These are phyloP conservation scores for Debaryomyces castellii DNA, from an alignment of 805 yeast genomes.

Conservation along the genomic window DNA sequence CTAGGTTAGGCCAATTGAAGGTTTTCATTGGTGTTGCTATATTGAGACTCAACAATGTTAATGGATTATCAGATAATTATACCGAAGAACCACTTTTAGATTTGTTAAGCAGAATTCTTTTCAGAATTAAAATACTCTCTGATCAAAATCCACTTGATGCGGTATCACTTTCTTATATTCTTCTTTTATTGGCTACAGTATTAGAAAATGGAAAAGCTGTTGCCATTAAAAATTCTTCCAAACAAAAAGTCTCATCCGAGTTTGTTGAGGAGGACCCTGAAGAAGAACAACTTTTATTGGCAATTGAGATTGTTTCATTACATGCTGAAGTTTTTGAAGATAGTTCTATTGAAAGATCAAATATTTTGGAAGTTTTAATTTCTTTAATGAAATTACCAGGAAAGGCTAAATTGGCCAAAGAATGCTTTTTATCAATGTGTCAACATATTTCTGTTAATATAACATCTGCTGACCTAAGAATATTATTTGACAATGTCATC, in stretches of 20 bases:
- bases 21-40: conserved; percentile 67
- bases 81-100: conserved; percentile 53
- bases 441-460: conserved; percentile 72
- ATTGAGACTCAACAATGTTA: conserved; percentile 53
- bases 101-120: conserved; percentile 64
- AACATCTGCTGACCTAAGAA: conserved; percentile 52
- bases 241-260: conserved; percentile 55
- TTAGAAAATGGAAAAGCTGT: conserved; percentile 63
- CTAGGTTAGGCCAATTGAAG: conserved; percentile 51
- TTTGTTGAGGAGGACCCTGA: conserved; percentile 81
- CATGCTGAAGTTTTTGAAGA: conserved; percentile 71
- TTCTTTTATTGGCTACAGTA: conserved; percentile 73
- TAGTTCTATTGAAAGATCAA: conserved; percentile 64
- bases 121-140: conserved; percentile 69
- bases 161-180: conserved; percentile 64
- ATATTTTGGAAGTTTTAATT: conserved; percentile 60
- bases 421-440: conserved; percentile 73
- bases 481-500: conserved; percentile 57
- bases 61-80: conserved; percentile 45
- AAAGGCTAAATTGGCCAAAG: conserved; percentile 79
- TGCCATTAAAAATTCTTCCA: conserved; percentile 53
- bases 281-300: conserved; percentile 79
- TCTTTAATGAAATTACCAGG: conserved; percentile 70
- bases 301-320: conserved; percentile 69
- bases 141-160: conserved; percentile 72